Conservation (phyloP, 129 eudicot genomes). For the Apium graveolens region DNA sequence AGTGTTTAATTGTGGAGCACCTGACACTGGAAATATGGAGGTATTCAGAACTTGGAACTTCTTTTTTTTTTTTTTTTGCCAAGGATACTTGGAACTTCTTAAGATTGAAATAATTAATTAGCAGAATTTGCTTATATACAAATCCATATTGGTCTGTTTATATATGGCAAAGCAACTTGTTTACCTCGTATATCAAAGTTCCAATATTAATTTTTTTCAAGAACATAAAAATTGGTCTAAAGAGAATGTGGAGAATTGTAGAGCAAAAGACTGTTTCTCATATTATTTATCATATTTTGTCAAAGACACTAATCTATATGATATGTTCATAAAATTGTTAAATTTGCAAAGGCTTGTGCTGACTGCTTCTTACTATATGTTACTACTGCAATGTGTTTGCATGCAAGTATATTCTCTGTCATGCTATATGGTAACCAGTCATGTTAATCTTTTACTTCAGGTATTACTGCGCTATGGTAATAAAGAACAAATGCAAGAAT, state of each 20-base stretch:
- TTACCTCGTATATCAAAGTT: no score
- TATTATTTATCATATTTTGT: background rate
- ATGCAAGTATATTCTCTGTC: background rate
- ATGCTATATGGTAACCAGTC: background rate
- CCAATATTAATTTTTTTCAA: background rate
- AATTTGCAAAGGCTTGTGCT: background rate
- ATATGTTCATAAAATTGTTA: background rate
- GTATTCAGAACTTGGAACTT: slow-evolving; percentile 24
- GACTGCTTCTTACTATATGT: background rate
- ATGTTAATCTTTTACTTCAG: slow-evolving; percentile 23
- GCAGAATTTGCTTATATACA: background rate
- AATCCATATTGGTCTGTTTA: background rate
- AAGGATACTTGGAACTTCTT: background rate
- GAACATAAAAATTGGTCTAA: background rate
- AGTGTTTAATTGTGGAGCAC: slow-evolving; percentile 96
- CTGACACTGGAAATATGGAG: slow-evolving; percentile 99
- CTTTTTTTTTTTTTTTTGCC: no score
- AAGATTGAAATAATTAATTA: background rate
- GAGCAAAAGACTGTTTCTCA: background rate
- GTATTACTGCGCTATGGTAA: slow-evolving; percentile 88
- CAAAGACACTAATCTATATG: background rate
- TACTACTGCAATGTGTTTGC: background rate
- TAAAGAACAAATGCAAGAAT: slow-evolving; percentile 75
- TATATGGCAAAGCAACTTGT: background rate
- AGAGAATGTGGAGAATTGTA: background rate